Percentiles rank a stretch among this genome's conserved stretches.
Evolutionary conservation across 495 filamentous ascomycete species (phyloP).

Genomic region (Aspergillus asperescens): DNA sequence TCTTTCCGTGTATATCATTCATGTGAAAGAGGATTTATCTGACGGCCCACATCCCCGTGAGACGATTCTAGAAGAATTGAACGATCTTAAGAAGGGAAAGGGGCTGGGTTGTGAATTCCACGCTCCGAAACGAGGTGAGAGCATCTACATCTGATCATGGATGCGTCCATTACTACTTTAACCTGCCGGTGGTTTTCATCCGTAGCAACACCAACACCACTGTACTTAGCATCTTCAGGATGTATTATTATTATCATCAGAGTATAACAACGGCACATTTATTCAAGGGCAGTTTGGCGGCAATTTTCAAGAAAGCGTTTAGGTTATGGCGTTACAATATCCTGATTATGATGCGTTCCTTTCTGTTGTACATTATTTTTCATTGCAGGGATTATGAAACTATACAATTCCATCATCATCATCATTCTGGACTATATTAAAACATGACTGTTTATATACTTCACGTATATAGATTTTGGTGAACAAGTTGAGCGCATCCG

Average conservation of each 20-base stretch:
- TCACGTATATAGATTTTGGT: not conserved
- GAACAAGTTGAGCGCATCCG: not conserved
- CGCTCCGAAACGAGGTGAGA: constrained; percentile 53
- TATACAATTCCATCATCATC: not conserved
- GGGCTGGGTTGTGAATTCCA: constrained; percentile 75
- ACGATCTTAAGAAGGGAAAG: constrained; percentile 52
- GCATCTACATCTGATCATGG: constrained; percentile 35
- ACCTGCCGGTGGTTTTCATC: not conserved
- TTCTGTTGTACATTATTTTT: not conserved
- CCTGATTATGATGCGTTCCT: not conserved
- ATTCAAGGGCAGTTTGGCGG: not conserved
- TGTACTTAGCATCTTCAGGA: constrained; percentile 10
- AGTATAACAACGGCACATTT: not conserved
- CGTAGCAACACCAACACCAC: not conserved
- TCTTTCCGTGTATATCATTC: constrained; percentile 67
- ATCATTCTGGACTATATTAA: not conserved
- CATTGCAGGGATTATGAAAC: not conserved
- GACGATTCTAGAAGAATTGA: constrained; percentile 62
- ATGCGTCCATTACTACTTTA: not conserved
- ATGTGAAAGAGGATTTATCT: constrained; percentile 69
- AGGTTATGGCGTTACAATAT: not conserved
- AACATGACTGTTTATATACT: not conserved
- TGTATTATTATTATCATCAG: constrained; percentile 1
- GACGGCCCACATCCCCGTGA: constrained; percentile 60
- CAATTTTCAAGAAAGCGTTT: not conserved